Evolutionary conservation across 1,284 basidiomycete genomes (phyloP).

Genomic region (Tilletia walkeri): DNA sequence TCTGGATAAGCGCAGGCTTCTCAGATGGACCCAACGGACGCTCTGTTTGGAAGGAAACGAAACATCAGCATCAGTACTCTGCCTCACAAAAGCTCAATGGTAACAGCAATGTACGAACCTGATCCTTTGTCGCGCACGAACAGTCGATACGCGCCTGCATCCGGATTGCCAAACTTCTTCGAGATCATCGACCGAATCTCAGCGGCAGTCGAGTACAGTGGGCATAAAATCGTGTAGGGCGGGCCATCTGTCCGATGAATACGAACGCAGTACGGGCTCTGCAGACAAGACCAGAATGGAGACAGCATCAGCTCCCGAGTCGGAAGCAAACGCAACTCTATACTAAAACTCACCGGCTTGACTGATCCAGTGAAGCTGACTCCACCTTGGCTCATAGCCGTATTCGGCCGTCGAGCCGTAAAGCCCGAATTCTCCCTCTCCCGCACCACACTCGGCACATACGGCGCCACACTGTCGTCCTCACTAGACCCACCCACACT

Average conservation of each 20-base stretch:
- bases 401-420: neutral
- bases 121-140: slow-evolving; percentile 54
- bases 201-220: slow-evolving; percentile 68
- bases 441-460: slow-evolving; percentile 1
- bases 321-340: neutral
- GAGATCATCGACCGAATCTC: slow-evolving; percentile 59
- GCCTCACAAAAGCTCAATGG: slow-evolving; percentile 22
- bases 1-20: slow-evolving; percentile 79
- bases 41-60: slow-evolving; percentile 24
- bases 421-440: neutral
- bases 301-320: neutral
- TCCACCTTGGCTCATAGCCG: slow-evolving; percentile 10
- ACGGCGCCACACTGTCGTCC: neutral
- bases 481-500: slow-evolving; percentile 14
- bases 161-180: slow-evolving; percentile 35
- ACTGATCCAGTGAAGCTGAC: neutral
- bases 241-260: slow-evolving; percentile 76
- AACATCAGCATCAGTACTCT: too few relatives aligned
- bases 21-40: slow-evolving; percentile 65
- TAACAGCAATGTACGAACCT: slow-evolving; percentile 18
- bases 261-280: slow-evolving; percentile 61
- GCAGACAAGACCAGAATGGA: neutral
- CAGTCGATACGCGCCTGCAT: slow-evolving; percentile 44
- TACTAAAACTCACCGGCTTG: neutral
- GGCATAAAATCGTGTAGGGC: slow-evolving; percentile 71